Evolutionary conservation across 768 basidiomycete genomes (phyloP).

Genomic region (Tulasnella sp.): DNA sequence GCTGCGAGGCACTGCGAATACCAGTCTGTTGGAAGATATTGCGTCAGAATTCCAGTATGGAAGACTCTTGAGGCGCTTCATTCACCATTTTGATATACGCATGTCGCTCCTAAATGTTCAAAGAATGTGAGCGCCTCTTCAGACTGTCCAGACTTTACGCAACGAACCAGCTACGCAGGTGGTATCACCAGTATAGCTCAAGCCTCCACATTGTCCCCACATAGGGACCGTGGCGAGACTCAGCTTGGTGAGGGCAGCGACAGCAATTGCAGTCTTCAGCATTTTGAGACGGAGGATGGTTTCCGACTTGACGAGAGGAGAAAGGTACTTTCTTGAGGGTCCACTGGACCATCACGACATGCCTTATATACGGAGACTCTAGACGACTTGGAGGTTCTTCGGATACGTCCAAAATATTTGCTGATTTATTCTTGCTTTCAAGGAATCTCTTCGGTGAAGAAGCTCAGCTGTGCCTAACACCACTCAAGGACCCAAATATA

Average conservation of each 20-base stretch:
- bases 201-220: not conserved
- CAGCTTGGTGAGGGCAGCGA: not conserved
- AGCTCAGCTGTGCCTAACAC: not conserved
- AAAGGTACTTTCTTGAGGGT: not conserved
- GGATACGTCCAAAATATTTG: not conserved
- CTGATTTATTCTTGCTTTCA: not conserved
- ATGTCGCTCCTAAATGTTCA: not conserved
- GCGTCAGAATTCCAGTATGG: not conserved
- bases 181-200: not conserved
- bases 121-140: not conserved
- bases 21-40: not conserved
- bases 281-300: not conserved
- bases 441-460: not conserved
- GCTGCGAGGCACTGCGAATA: not conserved
- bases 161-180: not conserved
- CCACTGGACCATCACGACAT: not conserved
- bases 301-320: not conserved
- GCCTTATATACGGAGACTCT: not conserved
- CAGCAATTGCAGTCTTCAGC: not conserved
- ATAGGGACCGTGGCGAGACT: not conserved
- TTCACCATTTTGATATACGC: not conserved
- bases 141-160: conserved; percentile 15
- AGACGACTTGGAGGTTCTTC: not conserved
- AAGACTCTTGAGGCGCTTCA: not conserved
- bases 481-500: too few species aligned